Percentiles rank a stretch among this genome's conserved stretches.
These are phyloP conservation scores for Penicillium sp. DNA, from an alignment of 2,329 filamentous ascomycete genomes.

Conservation along the genomic window DNA sequence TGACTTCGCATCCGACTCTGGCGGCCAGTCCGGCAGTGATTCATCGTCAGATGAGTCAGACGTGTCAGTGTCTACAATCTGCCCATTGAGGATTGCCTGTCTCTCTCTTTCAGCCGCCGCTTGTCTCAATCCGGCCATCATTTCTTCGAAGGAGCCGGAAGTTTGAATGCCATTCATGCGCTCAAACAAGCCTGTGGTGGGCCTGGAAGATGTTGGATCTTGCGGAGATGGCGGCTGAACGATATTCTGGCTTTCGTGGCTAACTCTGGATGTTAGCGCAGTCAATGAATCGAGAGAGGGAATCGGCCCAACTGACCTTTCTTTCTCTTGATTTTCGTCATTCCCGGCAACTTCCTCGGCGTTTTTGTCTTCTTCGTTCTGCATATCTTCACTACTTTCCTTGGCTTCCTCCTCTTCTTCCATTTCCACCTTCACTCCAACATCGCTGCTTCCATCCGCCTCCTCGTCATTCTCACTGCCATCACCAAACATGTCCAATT, in stretches of 20 bases:
- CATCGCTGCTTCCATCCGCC: background rate
- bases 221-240: background rate
- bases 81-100: background rate
- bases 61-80: background rate
- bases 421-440: background rate
- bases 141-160: constrained; percentile 2
- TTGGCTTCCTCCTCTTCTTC: background rate
- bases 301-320: background rate
- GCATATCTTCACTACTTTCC: background rate
- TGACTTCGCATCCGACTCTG: constrained; percentile 1
- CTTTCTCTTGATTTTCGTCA: background rate
- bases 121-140: constrained; percentile 1
- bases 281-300: background rate
- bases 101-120: constrained; percentile 1
- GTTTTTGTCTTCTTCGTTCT: background rate
- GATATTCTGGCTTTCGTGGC: background rate
- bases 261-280: background rate
- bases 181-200: constrained; percentile 4
- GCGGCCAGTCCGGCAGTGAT: background rate
- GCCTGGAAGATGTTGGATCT: background rate
- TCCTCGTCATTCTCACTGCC: background rate
- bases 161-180: constrained; percentile 9
- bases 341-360: background rate
- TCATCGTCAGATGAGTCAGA: constrained; percentile 8
- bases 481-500: background rate